Conservation (phyloP, 345 rosid genomes). For the Populus euphratica region DNA sequence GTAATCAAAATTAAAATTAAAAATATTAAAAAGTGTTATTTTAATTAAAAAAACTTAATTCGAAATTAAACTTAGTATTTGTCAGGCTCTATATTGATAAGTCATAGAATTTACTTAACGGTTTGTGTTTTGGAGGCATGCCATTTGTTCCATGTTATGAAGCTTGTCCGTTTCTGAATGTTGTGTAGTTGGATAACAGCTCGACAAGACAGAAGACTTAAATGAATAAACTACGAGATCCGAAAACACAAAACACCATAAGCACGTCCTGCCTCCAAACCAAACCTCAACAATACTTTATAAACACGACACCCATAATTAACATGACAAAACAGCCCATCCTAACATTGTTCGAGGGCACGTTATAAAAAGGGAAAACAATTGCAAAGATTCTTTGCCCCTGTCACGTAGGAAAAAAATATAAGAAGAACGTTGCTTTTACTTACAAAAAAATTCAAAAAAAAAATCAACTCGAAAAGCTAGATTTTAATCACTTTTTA, state of each 20-base stretch:
- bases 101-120: too few relatives aligned
- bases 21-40: too few relatives aligned
- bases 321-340: neutral
- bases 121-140: too few relatives aligned
- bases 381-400: neutral
- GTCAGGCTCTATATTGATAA: too few relatives aligned
- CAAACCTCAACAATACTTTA: neutral
- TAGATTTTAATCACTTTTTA: too few relatives aligned
- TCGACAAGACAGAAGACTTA: neutral
- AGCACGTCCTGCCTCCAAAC: neutral
- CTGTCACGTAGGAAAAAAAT: neutral
- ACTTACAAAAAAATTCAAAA: too few relatives aligned
- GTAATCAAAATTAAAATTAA: too few relatives aligned
- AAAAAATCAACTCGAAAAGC: rapidly evolving
- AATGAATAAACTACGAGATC: neutral
- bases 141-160: neutral
- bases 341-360: neutral
- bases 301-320: neutral
- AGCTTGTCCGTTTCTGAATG: neutral
- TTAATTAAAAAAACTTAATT: too few relatives aligned
- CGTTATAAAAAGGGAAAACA: neutral
- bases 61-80: too few relatives aligned
- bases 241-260: neutral
- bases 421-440: too few relatives aligned
- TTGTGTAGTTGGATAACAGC: neutral